Evolutionary conservation across 2,329 filamentous ascomycete species (phyloP).

Genomic region (Sporothrix luriei): DNA sequence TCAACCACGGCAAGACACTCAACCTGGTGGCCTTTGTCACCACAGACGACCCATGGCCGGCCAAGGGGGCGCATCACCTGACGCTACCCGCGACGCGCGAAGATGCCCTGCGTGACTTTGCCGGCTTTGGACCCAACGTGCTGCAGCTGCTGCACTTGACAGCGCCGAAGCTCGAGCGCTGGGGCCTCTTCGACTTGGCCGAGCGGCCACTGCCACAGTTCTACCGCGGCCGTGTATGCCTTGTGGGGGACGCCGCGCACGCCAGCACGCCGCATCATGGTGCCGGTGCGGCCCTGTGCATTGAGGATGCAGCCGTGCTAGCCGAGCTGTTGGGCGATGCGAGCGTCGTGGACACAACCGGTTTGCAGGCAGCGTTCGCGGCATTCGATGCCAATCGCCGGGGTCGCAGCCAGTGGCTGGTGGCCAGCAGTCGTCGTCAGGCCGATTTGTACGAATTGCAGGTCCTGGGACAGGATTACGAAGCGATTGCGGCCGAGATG

Average conservation of each 20-base stretch:
- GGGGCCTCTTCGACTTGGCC: constrained; percentile 52
- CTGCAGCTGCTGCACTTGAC: constrained; percentile 41
- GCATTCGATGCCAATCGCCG: constrained; percentile 55
- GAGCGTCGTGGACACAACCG: constrained; percentile 42
- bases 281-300: constrained; percentile 60
- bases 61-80: constrained; percentile 31
- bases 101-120: constrained; percentile 45
- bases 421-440: constrained; percentile 53
- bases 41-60: constrained; percentile 42
- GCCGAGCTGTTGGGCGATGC: constrained; percentile 49
- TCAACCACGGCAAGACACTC: constrained; percentile 57
- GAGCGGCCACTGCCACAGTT: constrained; percentile 50
- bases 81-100: constrained; percentile 41
- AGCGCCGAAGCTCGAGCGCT: constrained; percentile 44
- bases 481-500: constrained; percentile 43
- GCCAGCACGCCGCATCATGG: constrained; percentile 63
- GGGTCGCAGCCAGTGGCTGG: constrained; percentile 53
- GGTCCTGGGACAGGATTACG: constrained; percentile 43
- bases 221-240: constrained; percentile 48
- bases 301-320: constrained; percentile 55
- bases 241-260: constrained; percentile 66
- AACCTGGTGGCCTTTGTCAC: constrained; percentile 54
- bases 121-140: constrained; percentile 42
- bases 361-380: constrained; percentile 52
- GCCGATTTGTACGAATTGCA: constrained; percentile 52